A percentile compares a stretch with the other conserved stretches of the same genome.
These are phyloP conservation scores for Paraphysoderma sedebokerense DNA, from an alignment of 371 early-diverging fungal species.

Conservation along the genomic window DNA sequence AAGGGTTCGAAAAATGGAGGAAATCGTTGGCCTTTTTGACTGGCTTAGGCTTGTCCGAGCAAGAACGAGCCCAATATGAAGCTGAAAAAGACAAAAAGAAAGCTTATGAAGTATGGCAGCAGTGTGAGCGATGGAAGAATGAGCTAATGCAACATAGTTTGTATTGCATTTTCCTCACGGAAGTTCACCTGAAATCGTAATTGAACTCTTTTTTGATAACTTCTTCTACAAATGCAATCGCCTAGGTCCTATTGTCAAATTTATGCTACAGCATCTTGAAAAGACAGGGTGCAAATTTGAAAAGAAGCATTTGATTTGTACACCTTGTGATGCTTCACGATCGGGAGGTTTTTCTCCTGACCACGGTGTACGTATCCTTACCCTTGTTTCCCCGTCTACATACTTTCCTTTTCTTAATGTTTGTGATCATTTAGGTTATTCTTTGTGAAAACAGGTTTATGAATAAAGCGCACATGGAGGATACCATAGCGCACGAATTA, in stretches of 20 bases:
- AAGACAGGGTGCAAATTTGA: conserved; percentile 45
- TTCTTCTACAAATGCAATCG: background rate
- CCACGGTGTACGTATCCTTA: conserved; percentile 21
- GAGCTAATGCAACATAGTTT: conserved; percentile 20
- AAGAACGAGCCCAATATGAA: conserved; percentile 17
- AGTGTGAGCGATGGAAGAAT: conserved; percentile 54
- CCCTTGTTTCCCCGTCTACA: too few species aligned
- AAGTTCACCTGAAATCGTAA: background rate
- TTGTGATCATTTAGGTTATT: conserved; percentile 25
- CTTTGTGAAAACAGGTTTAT: conserved; percentile 68
- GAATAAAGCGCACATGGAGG: conserved; percentile 56
- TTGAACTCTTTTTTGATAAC: background rate
- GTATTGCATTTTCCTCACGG: background rate
- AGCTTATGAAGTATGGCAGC: conserved; percentile 30
- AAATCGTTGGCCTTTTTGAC: conserved; percentile 33
- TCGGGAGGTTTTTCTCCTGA: conserved; percentile 69
- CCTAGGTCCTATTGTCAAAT: conserved; percentile 59
- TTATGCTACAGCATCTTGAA: conserved; percentile 60
- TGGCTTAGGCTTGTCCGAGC: conserved; percentile 36
- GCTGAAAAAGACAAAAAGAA: conserved; percentile 20
- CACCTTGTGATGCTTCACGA: conserved; percentile 56
- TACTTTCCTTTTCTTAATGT: background rate
- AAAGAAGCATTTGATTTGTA: conserved; percentile 46
- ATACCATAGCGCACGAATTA: conserved; percentile 87
- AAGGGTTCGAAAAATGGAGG: conserved; percentile 33